Base-by-base conservation (phyloP, 768 basidiomycete genomes). In the Boletus rex-veris region DNA sequence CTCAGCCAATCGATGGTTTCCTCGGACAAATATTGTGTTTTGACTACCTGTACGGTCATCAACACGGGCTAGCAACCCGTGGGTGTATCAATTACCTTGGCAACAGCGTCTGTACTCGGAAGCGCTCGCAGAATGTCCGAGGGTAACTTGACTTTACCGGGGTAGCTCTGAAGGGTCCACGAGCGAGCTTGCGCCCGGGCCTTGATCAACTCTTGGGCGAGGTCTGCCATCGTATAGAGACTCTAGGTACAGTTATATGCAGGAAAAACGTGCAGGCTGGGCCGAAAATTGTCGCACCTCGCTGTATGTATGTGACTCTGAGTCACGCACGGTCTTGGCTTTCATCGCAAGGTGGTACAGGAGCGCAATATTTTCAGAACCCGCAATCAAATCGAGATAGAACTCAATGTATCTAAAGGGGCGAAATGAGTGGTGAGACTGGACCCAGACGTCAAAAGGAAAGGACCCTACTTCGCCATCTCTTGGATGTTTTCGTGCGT, bases 191-290 rank as follows among this genome's bases (percentile, higher is more conserved):
- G 74, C 1, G 80, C 79, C 18, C 81, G 80, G 1, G 77, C 72
- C 62, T 86, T 88, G 70, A 98, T 87, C 33, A 97, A 73, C 60
- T 91, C 83, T 70, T 97, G 92, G 0, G 96, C 87, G 8, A 98
- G 77, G 62, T 99, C 97, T 59, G 89, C 85, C 53, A 92, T 76
- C 9, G 84, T 78, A 64, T 97, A 98, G 38, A 99, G 75, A 67
- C 92, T 90, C 95, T 97, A 60, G 3, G 45, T 50, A 31, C 31
- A 12, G 15, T 43, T 4, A 40, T 7, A 36, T 36, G 21, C 33
- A 31, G 15, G 7, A 44, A 39, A 30, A 19, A 41, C n/a, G 15
- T 21, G 8, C 9, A 18, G n/a, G 38, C n/a, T 18, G n/a, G 10
- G 14, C 7, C 21, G 4, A 45, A 35, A 30, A 16, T 19, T 16